These are phyloP conservation scores for Arthroderma sp. DNA, from an alignment of 2,329 filamentous ascomycete species.

Conservation along the genomic window DNA sequence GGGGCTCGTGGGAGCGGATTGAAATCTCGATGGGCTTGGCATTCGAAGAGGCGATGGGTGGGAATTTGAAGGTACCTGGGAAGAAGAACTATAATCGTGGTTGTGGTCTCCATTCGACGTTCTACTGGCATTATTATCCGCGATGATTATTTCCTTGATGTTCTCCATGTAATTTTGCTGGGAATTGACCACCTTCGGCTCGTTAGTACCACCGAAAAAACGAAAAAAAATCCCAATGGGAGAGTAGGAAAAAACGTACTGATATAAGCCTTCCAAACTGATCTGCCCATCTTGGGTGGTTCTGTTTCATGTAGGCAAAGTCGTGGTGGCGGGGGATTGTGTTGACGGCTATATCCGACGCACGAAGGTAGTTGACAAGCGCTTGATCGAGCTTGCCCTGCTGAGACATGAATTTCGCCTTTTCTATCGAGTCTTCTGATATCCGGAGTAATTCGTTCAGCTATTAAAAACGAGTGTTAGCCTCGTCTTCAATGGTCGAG, in stretches of 20 bases:
- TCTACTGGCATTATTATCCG: conserved; percentile 22
- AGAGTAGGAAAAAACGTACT: conserved; percentile 40
- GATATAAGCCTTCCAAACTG: conserved; percentile 43
- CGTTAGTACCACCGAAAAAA: conserved; percentile 5
- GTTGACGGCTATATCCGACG: conserved; percentile 65
- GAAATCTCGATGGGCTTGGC: conserved; percentile 29
- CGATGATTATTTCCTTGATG: conserved; percentile 28
- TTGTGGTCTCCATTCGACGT: conserved; percentile 10
- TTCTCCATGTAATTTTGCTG: conserved; percentile 30
- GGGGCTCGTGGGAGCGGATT: conserved; percentile 8
- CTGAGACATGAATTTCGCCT: conserved; percentile 20
- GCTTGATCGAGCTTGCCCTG: conserved; percentile 50
- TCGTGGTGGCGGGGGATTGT: conserved; percentile 64
- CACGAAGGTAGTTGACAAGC: conserved; percentile 71
- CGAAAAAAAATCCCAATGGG: conserved; percentile 3
- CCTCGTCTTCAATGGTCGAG: background rate
- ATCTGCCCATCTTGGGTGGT: conserved; percentile 36
- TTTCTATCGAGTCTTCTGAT: conserved; percentile 25
- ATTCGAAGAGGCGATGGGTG: conserved; percentile 14
- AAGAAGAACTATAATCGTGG: background rate
- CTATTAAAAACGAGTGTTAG: conserved; percentile 13
- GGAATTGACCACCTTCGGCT: conserved; percentile 12
- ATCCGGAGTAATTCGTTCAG: conserved; percentile 21
- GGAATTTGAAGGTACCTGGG: background rate
- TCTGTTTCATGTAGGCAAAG: conserved; percentile 50